Evolutionary conservation across 2,329 filamentous ascomycete species (phyloP).

Genomic region (Ceratocystis cubensis): DNA sequence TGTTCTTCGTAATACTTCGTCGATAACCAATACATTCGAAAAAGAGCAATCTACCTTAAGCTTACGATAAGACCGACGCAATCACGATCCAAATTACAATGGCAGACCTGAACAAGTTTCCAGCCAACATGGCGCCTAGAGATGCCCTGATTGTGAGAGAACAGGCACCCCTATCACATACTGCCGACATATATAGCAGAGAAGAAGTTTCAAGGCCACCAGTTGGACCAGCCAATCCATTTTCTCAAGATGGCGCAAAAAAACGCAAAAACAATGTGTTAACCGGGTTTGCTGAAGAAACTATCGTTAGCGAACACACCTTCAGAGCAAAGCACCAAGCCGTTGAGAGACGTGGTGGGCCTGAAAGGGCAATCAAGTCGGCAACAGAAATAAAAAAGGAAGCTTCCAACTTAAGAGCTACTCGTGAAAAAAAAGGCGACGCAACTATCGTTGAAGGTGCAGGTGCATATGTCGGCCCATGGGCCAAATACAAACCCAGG

Average conservation of each 20-base stretch:
- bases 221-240: slow-evolving; percentile 63
- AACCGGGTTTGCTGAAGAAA: slow-evolving; percentile 80
- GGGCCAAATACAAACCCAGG: slow-evolving; percentile 68
- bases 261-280: slow-evolving; percentile 57
- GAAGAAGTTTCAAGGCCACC: slow-evolving; percentile 55
- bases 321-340: slow-evolving; percentile 82
- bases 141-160: slow-evolving; percentile 48
- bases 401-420: slow-evolving; percentile 53
- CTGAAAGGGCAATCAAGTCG: slow-evolving; percentile 43
- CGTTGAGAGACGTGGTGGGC: slow-evolving; percentile 53
- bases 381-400: slow-evolving; percentile 54
- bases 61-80: not conserved
- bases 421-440: slow-evolving; percentile 74
- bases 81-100: slow-evolving; percentile 30
- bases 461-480: slow-evolving; percentile 82
- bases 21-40: not conserved
- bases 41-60: not conserved
- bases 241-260: slow-evolving; percentile 53
- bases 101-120: slow-evolving; percentile 51
- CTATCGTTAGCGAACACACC: slow-evolving; percentile 75
- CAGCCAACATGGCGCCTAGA: slow-evolving; percentile 52
- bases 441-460: slow-evolving; percentile 74
- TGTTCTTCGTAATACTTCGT: not conserved
- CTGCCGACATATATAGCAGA: slow-evolving; percentile 54
- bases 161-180: slow-evolving; percentile 43